Evolutionary conservation across 192 early-diverging fungal genomes (phyloP).

Genomic region (Coemansia biformis): DNA sequence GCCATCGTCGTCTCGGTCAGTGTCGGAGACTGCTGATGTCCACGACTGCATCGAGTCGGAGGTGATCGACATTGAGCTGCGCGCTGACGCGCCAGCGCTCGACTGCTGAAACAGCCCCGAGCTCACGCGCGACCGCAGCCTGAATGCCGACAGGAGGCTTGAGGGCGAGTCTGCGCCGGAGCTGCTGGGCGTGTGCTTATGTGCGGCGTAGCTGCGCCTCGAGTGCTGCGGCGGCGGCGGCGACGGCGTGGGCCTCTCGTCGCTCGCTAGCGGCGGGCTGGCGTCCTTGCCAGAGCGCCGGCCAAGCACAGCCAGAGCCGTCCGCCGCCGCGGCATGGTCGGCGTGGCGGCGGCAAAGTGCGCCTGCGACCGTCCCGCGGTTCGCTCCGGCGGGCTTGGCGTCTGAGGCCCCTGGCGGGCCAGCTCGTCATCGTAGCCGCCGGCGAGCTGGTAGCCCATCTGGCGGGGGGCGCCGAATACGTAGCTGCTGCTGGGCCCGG

Average conservation of each 20-base stretch:
- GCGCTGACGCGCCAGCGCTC: slow-evolving; percentile 22
- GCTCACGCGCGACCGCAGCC: slow-evolving; percentile 20
- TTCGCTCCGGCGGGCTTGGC: slow-evolving; percentile 33
- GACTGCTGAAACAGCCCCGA: slow-evolving; percentile 23
- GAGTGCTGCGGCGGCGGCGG: slow-evolving; percentile 9
- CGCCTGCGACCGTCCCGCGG: slow-evolving; percentile 12
- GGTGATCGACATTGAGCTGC: slow-evolving; percentile 36
- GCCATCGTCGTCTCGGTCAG: slow-evolving; percentile 15
- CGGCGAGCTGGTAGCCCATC: slow-evolving; percentile 25
- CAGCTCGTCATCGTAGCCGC: not conserved
- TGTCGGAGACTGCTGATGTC: slow-evolving; percentile 28
- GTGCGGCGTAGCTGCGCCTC: slow-evolving; percentile 9
- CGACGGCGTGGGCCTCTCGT: not conserved
- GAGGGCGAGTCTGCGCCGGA: slow-evolving; percentile 14
- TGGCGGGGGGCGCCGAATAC: slow-evolving; percentile 7
- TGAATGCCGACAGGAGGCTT: slow-evolving; percentile 28
- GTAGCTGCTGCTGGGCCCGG: too few relatives aligned
- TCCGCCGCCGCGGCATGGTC: slow-evolving; percentile 31
- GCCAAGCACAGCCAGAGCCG: slow-evolving; percentile 32
- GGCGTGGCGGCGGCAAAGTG: slow-evolving; percentile 17
- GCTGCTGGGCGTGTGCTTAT: not conserved
- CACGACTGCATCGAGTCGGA: slow-evolving; percentile 36
- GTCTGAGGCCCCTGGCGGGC: slow-evolving; percentile 16
- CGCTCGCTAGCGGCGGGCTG: slow-evolving; percentile 15
- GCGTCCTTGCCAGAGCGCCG: slow-evolving; percentile 16